These are phyloP conservation scores for Panicum hallii DNA, from an alignment of 202 grass and related monocot genomes.

Conservation along the genomic window DNA sequence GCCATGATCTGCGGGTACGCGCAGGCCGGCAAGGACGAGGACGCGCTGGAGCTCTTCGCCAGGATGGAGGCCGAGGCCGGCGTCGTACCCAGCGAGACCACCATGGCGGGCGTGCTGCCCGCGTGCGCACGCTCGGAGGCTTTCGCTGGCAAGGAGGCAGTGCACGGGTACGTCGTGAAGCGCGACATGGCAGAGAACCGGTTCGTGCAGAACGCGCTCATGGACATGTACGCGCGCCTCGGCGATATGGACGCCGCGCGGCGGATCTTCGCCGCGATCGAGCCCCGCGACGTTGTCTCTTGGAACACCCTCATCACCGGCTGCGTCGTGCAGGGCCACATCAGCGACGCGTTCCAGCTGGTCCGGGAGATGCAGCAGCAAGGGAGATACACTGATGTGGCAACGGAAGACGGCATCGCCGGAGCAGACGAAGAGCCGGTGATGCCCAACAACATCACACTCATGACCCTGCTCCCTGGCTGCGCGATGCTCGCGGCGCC, in stretches of 20 bases:
- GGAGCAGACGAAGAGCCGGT: conserved; percentile 1
- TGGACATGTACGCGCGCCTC: conserved; percentile 94
- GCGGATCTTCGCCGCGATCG: conserved; percentile 66
- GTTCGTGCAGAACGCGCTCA: conserved; percentile 97
- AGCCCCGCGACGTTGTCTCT: conserved; percentile 69
- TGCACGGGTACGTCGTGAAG: conserved; percentile 92
- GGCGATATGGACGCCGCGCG: conserved; percentile 70
- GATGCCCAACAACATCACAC: conserved; percentile 81
- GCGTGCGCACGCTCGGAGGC: conserved; percentile 66
- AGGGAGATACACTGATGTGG: neutral
- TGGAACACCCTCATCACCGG: conserved; percentile 94
- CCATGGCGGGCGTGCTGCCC: conserved; percentile 76
- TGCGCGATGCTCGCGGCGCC: conserved; percentile 71
- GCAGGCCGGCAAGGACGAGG: conserved; percentile 73
- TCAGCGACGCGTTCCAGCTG: conserved; percentile 68
- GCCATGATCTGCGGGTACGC: conserved; percentile 92
- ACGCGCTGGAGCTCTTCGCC: conserved; percentile 71
- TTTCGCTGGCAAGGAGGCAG: conserved; percentile 68
- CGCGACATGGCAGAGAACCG: conserved; percentile 72
- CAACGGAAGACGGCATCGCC: neutral
- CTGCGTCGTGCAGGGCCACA: conserved; percentile 58
- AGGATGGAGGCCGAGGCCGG: conserved; percentile 64
- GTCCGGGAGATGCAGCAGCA: conserved; percentile 69
- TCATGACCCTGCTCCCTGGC: conserved; percentile 87
- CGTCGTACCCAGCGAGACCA: conserved; percentile 75